Evolutionary conservation across 73 alveolate species (phyloP), one percentile per base, ranked within the genome.

Genomic region (Paramecium pentaurelia): DNA sequence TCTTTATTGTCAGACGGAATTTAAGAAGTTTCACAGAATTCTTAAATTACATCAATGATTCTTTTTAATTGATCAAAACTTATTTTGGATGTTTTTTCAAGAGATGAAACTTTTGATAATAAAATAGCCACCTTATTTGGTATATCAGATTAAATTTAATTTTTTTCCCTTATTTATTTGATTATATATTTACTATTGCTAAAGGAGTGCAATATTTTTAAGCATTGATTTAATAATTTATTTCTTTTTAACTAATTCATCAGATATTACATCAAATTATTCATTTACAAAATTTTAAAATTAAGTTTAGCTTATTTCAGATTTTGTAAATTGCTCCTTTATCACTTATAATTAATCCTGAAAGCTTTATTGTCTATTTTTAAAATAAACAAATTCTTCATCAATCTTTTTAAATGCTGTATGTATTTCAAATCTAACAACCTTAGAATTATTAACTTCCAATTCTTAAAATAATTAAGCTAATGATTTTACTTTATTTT

Each of bases 21-120:
- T 73, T 73, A 73, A 14, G 64, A 73, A 12, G 87, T 73, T 73
- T 73, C 87, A 73, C 87, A 73, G 40, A 73, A 73, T 14, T 73
- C 87, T 73, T 73, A 73, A 22, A 73, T 73, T 1, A 40, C 60
- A 37, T 73, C 87, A 2, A 73, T 73, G 3, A 38, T 40, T 38
- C 47, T 73, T 40, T 40, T 73, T 12, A 73, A 12, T 37, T 32
- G 22, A 36, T 73, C 60, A 18, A 73, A 73, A 14, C 28, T 51
- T 64, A 5, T 2, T 28, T 64, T 25, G 28, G 47, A 12, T 32
- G 25, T 32, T 64, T 34, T 25, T 64, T 64, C 84, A 25, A 64
- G 9, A 3, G 22, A 0, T 12, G 51, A 11, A 3, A 64, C 42
- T 34, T 64, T 64, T 25, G 22, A 11, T 28, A 32, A 34, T 34